These are phyloP conservation scores for Globisporangium solare DNA, from an alignment of 352 stramenopile species.

Conservation along the genomic window DNA sequence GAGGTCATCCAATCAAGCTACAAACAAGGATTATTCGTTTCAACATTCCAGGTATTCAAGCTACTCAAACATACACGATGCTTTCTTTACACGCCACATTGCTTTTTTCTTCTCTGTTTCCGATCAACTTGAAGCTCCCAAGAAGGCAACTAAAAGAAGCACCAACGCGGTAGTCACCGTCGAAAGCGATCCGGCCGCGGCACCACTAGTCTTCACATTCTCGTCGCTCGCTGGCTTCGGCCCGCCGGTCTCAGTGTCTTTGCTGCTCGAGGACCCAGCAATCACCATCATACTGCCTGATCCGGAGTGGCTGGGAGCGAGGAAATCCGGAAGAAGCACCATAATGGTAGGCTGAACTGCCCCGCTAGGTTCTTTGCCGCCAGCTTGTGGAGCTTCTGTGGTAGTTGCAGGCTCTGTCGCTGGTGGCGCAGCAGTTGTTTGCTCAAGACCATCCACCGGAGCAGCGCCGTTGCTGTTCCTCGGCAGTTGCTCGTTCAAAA, in stretches of 20 bases:
- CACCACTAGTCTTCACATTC: constrained; percentile 1
- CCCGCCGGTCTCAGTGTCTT: constrained; percentile 16
- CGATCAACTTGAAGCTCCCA: neutral
- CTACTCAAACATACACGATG: neutral
- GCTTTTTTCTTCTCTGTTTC: neutral
- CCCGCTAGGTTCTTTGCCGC: neutral
- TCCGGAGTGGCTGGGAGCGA: constrained; percentile 30
- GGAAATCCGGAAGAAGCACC: constrained; percentile 45
- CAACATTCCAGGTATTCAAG: neutral
- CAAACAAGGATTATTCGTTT: too few species aligned
- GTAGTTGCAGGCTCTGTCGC: constrained; percentile 6
- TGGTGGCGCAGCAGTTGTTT: neutral
- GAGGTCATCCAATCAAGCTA: too few species aligned
- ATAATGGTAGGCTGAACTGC: constrained; percentile 47
- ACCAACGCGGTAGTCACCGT: neutral
- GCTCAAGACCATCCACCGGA: constrained; percentile 1
- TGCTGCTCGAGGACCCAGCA: constrained; percentile 20
- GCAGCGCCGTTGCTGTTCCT: neutral
- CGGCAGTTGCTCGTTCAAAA: neutral
- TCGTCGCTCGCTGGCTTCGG: constrained; percentile 16
- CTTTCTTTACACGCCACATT: neutral
- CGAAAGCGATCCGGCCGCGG: neutral
- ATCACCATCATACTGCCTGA: constrained; percentile 41
- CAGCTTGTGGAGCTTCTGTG: constrained; percentile 15
- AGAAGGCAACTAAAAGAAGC: neutral